Percentiles rank a stretch among this genome's conserved stretches.
Evolutionary conservation across 495 filamentous ascomycete species (phyloP).

Genomic region (Talaromyces thailandensis): DNA sequence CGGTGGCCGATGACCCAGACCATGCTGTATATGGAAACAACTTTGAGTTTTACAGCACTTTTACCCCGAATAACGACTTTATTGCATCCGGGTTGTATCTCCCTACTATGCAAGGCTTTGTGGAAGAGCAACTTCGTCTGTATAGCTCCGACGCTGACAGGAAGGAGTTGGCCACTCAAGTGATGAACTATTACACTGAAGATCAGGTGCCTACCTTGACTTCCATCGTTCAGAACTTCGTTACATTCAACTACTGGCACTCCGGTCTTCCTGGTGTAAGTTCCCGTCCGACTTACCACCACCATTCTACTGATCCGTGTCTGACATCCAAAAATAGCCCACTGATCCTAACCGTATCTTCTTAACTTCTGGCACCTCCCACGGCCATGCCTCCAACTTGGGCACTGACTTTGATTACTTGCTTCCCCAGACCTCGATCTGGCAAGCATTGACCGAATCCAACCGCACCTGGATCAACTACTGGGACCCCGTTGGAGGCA

Average conservation of each 20-base stretch:
- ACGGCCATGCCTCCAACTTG: slow-evolving; percentile 40
- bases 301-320: background rate
- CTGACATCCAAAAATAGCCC: slow-evolving; percentile 10
- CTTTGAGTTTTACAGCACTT: slow-evolving; percentile 40
- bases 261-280: slow-evolving; percentile 32
- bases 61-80: slow-evolving; percentile 26
- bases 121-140: slow-evolving; percentile 36
- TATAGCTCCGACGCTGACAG: slow-evolving; percentile 20
- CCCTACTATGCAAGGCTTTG: slow-evolving; percentile 33
- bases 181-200: slow-evolving; percentile 44
- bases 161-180: slow-evolving; percentile 31
- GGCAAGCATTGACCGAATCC: slow-evolving; percentile 35
- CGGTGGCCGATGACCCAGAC: slow-evolving; percentile 35
- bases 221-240: slow-evolving; percentile 38
- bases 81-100: slow-evolving; percentile 24
- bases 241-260: slow-evolving; percentile 45
- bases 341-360: slow-evolving; percentile 40
- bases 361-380: slow-evolving; percentile 35
- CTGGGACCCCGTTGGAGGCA: slow-evolving; percentile 25
- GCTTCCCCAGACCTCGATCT: slow-evolving; percentile 33
- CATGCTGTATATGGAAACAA: slow-evolving; percentile 42
- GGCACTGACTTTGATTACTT: slow-evolving; percentile 25
- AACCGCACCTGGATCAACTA: slow-evolving; percentile 42
- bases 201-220: slow-evolving; percentile 39
- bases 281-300: background rate